A percentile compares a stretch with the other conserved stretches of the same genome.
Conservation (phyloP, 1,139 yeast genomes). For the Candida gigantensis region DNA sequence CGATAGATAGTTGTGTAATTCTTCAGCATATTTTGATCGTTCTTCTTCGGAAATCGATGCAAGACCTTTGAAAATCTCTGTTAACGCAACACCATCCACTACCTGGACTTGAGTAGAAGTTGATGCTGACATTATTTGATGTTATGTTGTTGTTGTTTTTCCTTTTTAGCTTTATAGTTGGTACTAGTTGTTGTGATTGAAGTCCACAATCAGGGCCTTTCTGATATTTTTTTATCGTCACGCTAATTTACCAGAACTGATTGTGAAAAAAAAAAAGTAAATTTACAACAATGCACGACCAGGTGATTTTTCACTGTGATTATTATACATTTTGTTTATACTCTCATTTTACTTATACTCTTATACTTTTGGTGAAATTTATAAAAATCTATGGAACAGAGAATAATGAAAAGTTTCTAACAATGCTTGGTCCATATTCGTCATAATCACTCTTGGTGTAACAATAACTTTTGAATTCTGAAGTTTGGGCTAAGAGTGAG, state of each 20-base stretch:
- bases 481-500: slow-evolving; percentile 91
- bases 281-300: no score
- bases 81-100: slow-evolving; percentile 53
- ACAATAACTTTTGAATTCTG: slow-evolving; percentile 94
- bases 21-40: slow-evolving; percentile 60
- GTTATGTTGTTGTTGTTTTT: background rate
- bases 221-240: no score
- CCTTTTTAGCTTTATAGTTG: no score
- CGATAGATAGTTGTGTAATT: slow-evolving; percentile 65
- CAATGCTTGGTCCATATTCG: slow-evolving; percentile 96
- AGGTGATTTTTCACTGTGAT: no score
- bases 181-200: no score
- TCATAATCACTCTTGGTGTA: slow-evolving; percentile 97
- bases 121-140: slow-evolving; percentile 27
- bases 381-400: slow-evolving; percentile 64
- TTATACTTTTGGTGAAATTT: no score
- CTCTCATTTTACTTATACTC: background rate
- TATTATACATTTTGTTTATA: no score
- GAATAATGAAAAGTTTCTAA: slow-evolving; percentile 92
- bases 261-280: no score
- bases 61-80: slow-evolving; percentile 55
- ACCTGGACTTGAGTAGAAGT: slow-evolving; percentile 29
- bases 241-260: no score
- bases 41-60: slow-evolving; percentile 53
- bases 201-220: no score